phyloP scores from a whole-genome alignment of 129 eudicot genomes.

The Saussurea involucrata region DNA sequence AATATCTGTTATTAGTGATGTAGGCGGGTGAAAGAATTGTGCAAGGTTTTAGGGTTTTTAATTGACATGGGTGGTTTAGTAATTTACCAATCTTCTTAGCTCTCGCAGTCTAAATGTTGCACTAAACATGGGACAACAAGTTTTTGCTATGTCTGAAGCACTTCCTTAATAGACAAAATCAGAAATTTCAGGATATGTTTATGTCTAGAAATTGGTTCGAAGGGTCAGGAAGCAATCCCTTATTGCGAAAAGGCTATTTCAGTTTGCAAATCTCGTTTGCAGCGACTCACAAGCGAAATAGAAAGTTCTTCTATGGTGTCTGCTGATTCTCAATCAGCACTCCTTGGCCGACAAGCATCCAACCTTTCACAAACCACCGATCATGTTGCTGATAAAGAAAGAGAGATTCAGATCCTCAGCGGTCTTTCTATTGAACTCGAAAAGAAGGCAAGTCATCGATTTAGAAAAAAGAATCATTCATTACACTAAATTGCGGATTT shows the following conservation, averaged over 20 bases:
- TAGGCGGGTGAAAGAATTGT: background rate
- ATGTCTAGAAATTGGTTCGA: conserved; percentile 75
- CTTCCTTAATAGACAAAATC: conserved; percentile 38
- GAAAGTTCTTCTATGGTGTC: conserved; percentile 36
- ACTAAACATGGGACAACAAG: background rate
- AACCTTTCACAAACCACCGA: conserved; percentile 39
- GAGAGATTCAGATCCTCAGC: conserved; percentile 73
- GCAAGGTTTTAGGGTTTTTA: background rate
- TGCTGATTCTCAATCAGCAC: conserved; percentile 28
- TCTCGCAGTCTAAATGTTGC: no score
- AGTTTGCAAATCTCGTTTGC: conserved; percentile 75
- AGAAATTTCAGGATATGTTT: conserved; percentile 95
- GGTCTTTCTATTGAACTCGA: conserved; percentile 78
- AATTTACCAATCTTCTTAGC: background rate
- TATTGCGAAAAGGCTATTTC: conserved; percentile 89
- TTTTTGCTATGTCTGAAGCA: background rate
- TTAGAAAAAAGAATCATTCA: background rate
- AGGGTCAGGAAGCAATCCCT: conserved; percentile 86
- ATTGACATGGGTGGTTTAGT: background rate
- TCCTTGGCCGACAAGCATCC: conserved; percentile 46
- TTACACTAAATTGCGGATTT: no score
- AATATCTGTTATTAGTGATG: background rate
- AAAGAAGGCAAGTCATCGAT: conserved; percentile 60
- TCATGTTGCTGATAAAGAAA: conserved; percentile 51
- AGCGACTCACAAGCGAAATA: conserved; percentile 57